Evolutionary conservation across 768 basidiomycete genomes (phyloP).

Genomic region (Mycena galopus): DNA sequence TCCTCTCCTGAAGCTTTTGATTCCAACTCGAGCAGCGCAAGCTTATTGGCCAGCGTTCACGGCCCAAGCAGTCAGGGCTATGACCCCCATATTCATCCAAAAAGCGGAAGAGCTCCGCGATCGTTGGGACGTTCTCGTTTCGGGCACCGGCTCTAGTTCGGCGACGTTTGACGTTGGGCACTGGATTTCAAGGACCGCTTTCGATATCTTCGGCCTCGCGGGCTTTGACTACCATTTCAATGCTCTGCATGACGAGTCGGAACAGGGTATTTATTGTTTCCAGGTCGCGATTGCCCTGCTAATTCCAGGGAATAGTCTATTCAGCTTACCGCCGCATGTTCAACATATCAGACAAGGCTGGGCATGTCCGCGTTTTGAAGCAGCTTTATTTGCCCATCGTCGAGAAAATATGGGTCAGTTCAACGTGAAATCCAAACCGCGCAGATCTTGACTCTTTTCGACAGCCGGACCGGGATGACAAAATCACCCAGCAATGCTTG

Average conservation of each 20-base stretch:
- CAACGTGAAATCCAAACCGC: not conserved
- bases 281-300: not conserved
- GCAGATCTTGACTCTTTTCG: slow-evolving; percentile 11
- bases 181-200: slow-evolving; percentile 72
- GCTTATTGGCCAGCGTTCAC: slow-evolving; percentile 66
- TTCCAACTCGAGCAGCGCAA: slow-evolving; percentile 48
- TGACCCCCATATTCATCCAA: slow-evolving; percentile 62
- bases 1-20: not conserved
- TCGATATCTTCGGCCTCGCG: slow-evolving; percentile 74
- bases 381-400: slow-evolving; percentile 63
- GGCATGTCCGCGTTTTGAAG: slow-evolving; percentile 54
- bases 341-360: slow-evolving; percentile 59
- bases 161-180: slow-evolving; percentile 62
- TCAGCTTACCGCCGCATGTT: slow-evolving; percentile 57
- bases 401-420: slow-evolving; percentile 59
- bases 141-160: slow-evolving; percentile 20
- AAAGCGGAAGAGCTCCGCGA: slow-evolving; percentile 66
- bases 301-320: slow-evolving; percentile 19
- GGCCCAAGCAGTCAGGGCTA: slow-evolving; percentile 55
- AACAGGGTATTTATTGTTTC: slow-evolving; percentile 39
- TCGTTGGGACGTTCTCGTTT: slow-evolving; percentile 55
- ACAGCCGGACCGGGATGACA: slow-evolving; percentile 59
- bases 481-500: slow-evolving; percentile 53
- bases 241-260: slow-evolving; percentile 61
- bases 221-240: slow-evolving; percentile 68